Evolutionary conservation across 371 early-diverging fungal genomes (phyloP), one percentile per base, ranked within the genome.

Genomic region (Haplosporangium sp.): DNA sequence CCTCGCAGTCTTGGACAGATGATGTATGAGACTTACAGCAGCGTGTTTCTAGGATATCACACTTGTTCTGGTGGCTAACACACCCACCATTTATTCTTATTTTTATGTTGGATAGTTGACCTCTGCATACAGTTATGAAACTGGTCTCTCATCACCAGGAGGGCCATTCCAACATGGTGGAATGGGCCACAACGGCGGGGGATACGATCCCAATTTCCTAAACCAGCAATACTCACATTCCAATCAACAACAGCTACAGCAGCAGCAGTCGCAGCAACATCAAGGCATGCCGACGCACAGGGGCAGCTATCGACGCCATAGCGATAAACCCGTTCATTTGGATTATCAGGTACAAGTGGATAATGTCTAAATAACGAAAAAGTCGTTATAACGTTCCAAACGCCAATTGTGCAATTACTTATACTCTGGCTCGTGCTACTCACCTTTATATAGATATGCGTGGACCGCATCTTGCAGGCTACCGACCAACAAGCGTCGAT

Each of bases 401-500:
- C 4, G 10, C 10, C 2, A 45, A 45, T 45, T 45, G 13, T 4
- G 16, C 1, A 45, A 10, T 12, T 45, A 45, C 16, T 45, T 45
- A 16, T 45, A 2, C 16, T 45, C 45, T 45, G 45, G 16, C 45
- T 45, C 4, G 45, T 10, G 45, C 16, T 12, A 4, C 10, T 45
- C 13, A 13, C 16, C 10, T 52, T 20, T 12, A 10, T 45, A 18
- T 57, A 75, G 72, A 70, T 71, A 60, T 77, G 79, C 37, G 90
- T 93, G 10, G 89, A 91, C 63, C 87, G 89, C 43, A 92, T 93
- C 59, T 81, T 89, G 20, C 87, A 88, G 64, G 86, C 90, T 5
- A 92, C 91, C 45, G 93, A 93, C 73, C 93, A 93, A 67, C 91
- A 91, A 29, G 88, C 92, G n/a, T 93, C 93, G 4, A 83, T 93